These are phyloP conservation scores for Phytophthora syringae DNA, from an alignment of 352 stramenopile genomes.

Conservation along the genomic window DNA sequence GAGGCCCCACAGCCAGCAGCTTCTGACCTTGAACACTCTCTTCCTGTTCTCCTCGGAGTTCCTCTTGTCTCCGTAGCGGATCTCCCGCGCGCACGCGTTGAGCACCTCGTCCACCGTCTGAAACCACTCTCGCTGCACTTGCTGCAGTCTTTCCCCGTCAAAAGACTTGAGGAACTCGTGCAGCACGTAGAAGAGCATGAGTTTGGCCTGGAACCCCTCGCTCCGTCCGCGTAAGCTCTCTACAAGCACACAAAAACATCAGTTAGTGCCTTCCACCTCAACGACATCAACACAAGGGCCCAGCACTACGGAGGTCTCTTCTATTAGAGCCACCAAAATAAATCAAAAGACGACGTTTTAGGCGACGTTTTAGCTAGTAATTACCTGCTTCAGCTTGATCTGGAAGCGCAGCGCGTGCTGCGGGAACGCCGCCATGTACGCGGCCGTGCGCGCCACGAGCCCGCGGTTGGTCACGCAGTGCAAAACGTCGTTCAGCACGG, in stretches of 20 bases:
- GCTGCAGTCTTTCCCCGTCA: constrained; percentile 55
- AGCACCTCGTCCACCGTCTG: constrained; percentile 83
- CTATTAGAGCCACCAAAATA: constrained; percentile 26
- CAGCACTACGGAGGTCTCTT: constrained; percentile 31
- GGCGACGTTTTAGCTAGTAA: constrained; percentile 21
- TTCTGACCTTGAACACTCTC: constrained; percentile 73
- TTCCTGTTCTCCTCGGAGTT: constrained; percentile 74
- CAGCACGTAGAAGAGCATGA: constrained; percentile 90
- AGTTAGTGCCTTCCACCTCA: constrained; percentile 17
- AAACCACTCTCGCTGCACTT: constrained; percentile 81
- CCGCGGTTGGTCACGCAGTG: constrained; percentile 71
- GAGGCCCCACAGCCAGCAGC: background rate
- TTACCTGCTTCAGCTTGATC: constrained; percentile 91
- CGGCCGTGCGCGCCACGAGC: constrained; percentile 76
- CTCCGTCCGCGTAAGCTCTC: constrained; percentile 62
- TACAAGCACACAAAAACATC: constrained; percentile 33
- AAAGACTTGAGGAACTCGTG: constrained; percentile 90
- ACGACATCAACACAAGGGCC: constrained; percentile 1
- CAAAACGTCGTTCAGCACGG: constrained; percentile 77
- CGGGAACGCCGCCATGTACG: constrained; percentile 76
- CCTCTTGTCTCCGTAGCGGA: constrained; percentile 69
- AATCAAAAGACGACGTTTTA: constrained; percentile 17
- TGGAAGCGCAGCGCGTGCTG: constrained; percentile 82
- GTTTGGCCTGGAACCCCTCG: constrained; percentile 72
- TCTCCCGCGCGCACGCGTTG: constrained; percentile 72